Percentiles rank a stretch among this genome's conserved stretches.
Evolutionary conservation across 169 alveolate species (phyloP).

Genomic region (Plasmodium gaboni): DNA sequence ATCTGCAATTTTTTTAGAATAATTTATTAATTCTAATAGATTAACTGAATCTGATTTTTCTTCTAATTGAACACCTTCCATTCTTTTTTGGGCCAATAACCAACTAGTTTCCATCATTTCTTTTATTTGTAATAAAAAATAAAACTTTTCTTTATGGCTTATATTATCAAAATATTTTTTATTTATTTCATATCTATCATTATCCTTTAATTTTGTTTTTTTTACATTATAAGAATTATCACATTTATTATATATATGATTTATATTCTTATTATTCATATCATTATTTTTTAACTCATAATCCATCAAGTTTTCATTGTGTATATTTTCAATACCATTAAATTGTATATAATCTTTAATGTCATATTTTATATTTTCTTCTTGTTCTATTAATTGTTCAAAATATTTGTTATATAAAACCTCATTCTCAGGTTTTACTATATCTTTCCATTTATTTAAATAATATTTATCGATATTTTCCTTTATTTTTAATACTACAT

Average conservation of each 20-base stretch:
- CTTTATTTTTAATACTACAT: slow-evolving; percentile 58
- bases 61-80: slow-evolving; percentile 79
- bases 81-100: slow-evolving; percentile 80
- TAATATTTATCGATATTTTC: slow-evolving; percentile 63
- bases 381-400: slow-evolving; percentile 17
- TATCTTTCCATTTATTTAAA: slow-evolving; percentile 55
- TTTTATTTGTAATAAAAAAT: slow-evolving; percentile 67
- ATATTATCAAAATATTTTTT: slow-evolving; percentile 54
- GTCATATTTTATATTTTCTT: neutral
- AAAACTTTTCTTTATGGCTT: slow-evolving; percentile 71
- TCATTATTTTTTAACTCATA: neutral
- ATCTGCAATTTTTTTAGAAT: slow-evolving; percentile 77
- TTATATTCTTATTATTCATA: neutral
- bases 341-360: neutral
- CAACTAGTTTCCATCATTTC: slow-evolving; percentile 86
- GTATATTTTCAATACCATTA: too few relatives aligned
- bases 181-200: slow-evolving; percentile 22
- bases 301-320: too few relatives aligned
- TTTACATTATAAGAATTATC: too few relatives aligned
- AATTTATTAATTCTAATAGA: slow-evolving; percentile 79
- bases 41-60: slow-evolving; percentile 72
- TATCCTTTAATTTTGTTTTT: neutral
- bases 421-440: slow-evolving; percentile 67
- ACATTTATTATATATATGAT: neutral
- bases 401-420: slow-evolving; percentile 38